Evolutionary conservation across 2,329 filamentous ascomycete genomes (phyloP).

Genomic region (Clonostachys byssicola): DNA sequence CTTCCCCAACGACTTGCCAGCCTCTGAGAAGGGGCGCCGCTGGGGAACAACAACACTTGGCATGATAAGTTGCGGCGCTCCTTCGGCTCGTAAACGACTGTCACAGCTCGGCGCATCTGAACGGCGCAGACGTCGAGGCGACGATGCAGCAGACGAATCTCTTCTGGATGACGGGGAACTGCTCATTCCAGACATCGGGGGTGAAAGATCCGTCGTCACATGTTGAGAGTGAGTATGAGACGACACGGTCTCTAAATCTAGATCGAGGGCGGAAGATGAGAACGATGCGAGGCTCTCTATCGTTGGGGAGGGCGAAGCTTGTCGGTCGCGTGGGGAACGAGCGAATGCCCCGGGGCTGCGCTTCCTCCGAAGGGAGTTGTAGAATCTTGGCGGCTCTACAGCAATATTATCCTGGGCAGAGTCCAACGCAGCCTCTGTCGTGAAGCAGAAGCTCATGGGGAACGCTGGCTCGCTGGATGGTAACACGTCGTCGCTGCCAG

Average conservation of each 20-base stretch:
- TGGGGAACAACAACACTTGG: slow-evolving; percentile 90
- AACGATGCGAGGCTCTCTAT: slow-evolving; percentile 5
- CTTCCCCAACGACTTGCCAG: slow-evolving; percentile 77
- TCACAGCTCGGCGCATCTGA: slow-evolving; percentile 2
- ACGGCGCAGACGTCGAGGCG: slow-evolving; percentile 8
- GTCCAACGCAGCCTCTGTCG: slow-evolving; percentile 24
- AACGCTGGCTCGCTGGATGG: neutral
- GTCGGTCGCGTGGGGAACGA: slow-evolving; percentile 1
- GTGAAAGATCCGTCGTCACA: slow-evolving; percentile 16
- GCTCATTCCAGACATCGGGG: slow-evolving; percentile 31
- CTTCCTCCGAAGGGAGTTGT: slow-evolving; percentile 1
- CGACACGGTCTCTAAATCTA: slow-evolving; percentile 3
- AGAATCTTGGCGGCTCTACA: too few relatives aligned
- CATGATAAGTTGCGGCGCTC: slow-evolving; percentile 86
- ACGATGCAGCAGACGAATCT: slow-evolving; percentile 43
- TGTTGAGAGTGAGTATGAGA: slow-evolving; percentile 12
- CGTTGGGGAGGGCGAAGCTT: slow-evolving; percentile 3
- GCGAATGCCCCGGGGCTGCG: slow-evolving; percentile 1
- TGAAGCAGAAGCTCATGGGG: slow-evolving; percentile 24
- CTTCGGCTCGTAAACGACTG: slow-evolving; percentile 5
- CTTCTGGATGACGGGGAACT: slow-evolving; percentile 42
- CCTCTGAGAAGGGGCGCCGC: slow-evolving; percentile 83
- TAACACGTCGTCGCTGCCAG: neutral
- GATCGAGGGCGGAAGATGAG: slow-evolving; percentile 3
- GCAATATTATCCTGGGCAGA: slow-evolving; percentile 7